Conservation (phyloP, 2,329 filamentous ascomycete genomes). For the Teratosphaeria pseudoeucalypti region DNA sequence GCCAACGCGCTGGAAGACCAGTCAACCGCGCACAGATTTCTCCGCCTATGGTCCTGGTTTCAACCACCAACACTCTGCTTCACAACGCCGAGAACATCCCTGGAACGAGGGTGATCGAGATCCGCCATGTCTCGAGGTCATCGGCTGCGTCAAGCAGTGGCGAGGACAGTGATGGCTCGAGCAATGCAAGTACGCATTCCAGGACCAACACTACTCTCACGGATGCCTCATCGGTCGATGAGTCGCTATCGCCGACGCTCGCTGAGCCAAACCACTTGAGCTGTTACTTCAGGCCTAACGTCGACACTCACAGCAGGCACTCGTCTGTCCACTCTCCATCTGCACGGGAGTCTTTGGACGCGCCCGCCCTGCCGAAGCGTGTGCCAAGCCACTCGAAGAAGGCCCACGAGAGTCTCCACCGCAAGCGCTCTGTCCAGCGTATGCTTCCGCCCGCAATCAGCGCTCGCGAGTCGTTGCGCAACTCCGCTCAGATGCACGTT, state of each 20-base stretch:
- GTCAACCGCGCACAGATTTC: slow-evolving; percentile 68
- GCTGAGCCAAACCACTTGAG: slow-evolving; percentile 46
- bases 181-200: slow-evolving; percentile 41
- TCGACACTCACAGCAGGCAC: slow-evolving; percentile 16
- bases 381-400: slow-evolving; percentile 84
- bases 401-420: slow-evolving; percentile 64
- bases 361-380: slow-evolving; percentile 64
- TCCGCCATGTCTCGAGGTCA: slow-evolving; percentile 18
- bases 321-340: slow-evolving; percentile 49
- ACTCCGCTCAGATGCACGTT: slow-evolving; percentile 34
- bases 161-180: slow-evolving; percentile 57
- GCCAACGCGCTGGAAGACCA: slow-evolving; percentile 37
- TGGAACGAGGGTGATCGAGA: slow-evolving; percentile 19
- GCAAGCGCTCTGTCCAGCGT: slow-evolving; percentile 50
- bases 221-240: slow-evolving; percentile 47
- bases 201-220: slow-evolving; percentile 57
- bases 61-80: slow-evolving; percentile 91
- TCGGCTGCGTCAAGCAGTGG: slow-evolving; percentile 47
- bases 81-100: slow-evolving; percentile 82
- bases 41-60: slow-evolving; percentile 71
- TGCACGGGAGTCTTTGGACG: slow-evolving; percentile 35
- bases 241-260: slow-evolving; percentile 31
- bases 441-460: slow-evolving; percentile 25
- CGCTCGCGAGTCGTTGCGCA: slow-evolving; percentile 42
- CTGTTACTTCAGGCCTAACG: slow-evolving; percentile 47